Conservation (phyloP, 148 eudicot genomes). For the Dianthus caryophyllus region DNA sequence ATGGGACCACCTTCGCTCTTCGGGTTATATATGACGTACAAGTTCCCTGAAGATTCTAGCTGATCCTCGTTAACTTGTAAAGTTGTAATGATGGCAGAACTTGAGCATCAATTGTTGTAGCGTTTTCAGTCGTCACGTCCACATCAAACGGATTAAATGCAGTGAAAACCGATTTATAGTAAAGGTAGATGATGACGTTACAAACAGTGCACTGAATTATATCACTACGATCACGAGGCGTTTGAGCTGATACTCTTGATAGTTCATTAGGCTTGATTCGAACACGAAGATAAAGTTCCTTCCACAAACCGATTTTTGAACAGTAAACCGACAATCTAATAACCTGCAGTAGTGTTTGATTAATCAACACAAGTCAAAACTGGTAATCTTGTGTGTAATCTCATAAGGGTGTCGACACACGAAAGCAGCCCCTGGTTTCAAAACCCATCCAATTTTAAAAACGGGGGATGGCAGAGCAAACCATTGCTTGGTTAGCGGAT, state of each 20-base stretch:
- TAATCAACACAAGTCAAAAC: background rate
- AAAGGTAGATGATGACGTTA: background rate
- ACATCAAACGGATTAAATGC: background rate
- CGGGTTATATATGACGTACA: background rate
- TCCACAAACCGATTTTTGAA: background rate
- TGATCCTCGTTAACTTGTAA: too few relatives aligned
- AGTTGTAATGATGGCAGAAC: background rate
- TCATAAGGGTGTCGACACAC: too few relatives aligned
- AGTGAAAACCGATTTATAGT: background rate
- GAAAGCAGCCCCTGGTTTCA: too few relatives aligned
- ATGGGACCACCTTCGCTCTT: background rate
- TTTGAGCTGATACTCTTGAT: too few relatives aligned
- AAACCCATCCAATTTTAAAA: too few relatives aligned
- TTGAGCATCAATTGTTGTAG: background rate
- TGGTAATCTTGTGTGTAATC: background rate
- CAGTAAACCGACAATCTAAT: too few relatives aligned
- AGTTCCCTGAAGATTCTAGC: background rate
- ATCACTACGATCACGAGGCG: too few relatives aligned
- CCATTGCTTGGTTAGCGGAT: too few relatives aligned
- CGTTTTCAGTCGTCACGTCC: conserved; percentile 6
- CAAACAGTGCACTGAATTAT: background rate
- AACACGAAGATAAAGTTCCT: background rate
- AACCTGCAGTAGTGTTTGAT: background rate
- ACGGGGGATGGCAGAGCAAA: too few relatives aligned
- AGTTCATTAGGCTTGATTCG: background rate